Evolutionary conservation across 148 eudicot species (phyloP).

Genomic region (Selenicereus undatus): DNA sequence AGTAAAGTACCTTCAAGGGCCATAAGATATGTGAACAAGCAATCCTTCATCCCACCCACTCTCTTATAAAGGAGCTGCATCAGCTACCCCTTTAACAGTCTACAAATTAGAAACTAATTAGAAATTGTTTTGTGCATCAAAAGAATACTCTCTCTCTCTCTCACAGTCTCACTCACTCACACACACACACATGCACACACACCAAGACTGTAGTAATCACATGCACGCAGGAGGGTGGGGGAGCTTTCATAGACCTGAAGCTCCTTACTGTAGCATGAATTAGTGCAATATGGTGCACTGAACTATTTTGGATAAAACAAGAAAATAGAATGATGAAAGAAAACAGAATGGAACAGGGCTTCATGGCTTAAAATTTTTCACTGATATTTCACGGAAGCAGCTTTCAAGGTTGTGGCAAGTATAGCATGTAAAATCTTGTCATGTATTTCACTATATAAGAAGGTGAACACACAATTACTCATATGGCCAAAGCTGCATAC

Average conservation of each 20-base stretch:
- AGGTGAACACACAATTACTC: too few relatives aligned
- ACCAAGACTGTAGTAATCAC: too few relatives aligned
- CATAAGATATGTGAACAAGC: conserved; percentile 78
- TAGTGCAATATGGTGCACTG: too few relatives aligned
- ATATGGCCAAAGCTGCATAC: too few relatives aligned
- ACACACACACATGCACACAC: background rate
- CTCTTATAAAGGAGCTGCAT: conserved; percentile 54
- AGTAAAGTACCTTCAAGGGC: conserved; percentile 75
- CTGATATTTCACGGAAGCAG: too few relatives aligned
- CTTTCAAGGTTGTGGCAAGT: too few relatives aligned
- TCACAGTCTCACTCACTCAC: background rate
- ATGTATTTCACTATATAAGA: too few relatives aligned
- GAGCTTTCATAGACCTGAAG: background rate
- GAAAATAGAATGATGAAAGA: too few relatives aligned
- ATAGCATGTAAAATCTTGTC: too few relatives aligned
- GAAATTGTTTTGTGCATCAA: background rate
- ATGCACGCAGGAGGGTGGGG: background rate
- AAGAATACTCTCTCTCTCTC: background rate
- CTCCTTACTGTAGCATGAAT: background rate
- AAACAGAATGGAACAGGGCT: too few relatives aligned
- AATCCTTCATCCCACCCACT: conserved; percentile 59
- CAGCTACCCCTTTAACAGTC: conserved; percentile 79
- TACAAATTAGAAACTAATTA: conserved; percentile 26
- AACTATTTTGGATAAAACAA: too few relatives aligned
- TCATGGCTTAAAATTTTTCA: too few relatives aligned